phyloP scores from a whole-genome alignment of 2,329 filamentous ascomycete species.

The Colletotrichum lupini region DNA sequence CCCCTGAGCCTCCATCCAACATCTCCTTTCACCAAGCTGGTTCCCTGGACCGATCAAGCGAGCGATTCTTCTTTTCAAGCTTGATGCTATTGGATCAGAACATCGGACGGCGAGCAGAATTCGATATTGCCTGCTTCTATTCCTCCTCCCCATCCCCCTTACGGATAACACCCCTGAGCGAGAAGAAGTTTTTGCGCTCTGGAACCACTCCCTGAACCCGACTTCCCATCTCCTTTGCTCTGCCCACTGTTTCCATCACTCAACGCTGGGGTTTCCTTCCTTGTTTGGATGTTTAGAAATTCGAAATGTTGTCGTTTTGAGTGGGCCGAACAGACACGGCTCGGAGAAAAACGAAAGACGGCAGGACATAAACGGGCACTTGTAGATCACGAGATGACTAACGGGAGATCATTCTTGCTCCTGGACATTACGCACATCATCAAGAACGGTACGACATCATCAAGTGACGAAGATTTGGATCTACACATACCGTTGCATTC shows the following conservation, averaged over 20 bases:
- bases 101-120: slow-evolving; percentile 9
- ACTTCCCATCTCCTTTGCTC: background rate
- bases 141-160: background rate
- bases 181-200: slow-evolving; percentile 10
- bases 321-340: slow-evolving; percentile 10
- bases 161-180: background rate
- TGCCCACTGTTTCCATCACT: slow-evolving; percentile 3
- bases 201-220: background rate
- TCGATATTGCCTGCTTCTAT: background rate
- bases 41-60: background rate
- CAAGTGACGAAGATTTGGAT: background rate
- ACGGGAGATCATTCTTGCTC: background rate
- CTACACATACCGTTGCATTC: slow-evolving; percentile 14
- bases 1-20: slow-evolving; percentile 29
- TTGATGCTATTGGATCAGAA: slow-evolving; percentile 20
- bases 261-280: background rate
- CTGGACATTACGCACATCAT: background rate
- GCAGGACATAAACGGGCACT: slow-evolving; percentile 13
- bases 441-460: background rate
- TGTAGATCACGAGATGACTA: slow-evolving; percentile 19
- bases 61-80: slow-evolving; percentile 1
- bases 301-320: background rate
- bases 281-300: slow-evolving; percentile 6
- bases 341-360: slow-evolving; percentile 16
- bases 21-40: slow-evolving; percentile 9